Conservation (phyloP, 2,329 filamentous ascomycete species). For the Calonectria hongkongensis region DNA sequence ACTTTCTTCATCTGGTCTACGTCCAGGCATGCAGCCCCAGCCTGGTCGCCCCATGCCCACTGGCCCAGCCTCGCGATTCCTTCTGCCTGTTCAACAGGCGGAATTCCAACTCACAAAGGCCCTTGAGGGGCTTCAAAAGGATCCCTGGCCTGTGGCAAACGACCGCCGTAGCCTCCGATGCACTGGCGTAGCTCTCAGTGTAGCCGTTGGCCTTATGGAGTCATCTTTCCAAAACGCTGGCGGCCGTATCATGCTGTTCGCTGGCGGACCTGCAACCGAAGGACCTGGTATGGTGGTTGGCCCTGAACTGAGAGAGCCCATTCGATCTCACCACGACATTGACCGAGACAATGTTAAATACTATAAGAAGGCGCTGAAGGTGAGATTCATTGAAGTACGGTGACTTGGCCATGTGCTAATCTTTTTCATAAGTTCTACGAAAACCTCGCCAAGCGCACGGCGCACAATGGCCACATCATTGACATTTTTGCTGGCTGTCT, state of each 20-base stretch:
- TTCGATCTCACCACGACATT: constrained; percentile 98
- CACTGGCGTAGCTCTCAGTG: constrained; percentile 96
- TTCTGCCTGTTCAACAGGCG: constrained; percentile 94
- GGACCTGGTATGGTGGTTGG: constrained; percentile 98
- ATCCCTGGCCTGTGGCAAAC: constrained; percentile 97
- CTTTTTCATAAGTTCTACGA: constrained; percentile 85
- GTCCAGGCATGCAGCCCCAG: constrained; percentile 84
- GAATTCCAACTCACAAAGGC: constrained; percentile 98
- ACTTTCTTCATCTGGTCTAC: constrained; percentile 81
- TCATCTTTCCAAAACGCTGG: constrained; percentile 97
- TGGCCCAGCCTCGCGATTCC: constrained; percentile 90
- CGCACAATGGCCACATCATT: constrained; percentile 97
- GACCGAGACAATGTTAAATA: constrained; percentile 99
- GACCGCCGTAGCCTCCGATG: constrained; percentile 93
- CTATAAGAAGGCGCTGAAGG: constrained; percentile 99
- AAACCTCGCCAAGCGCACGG: constrained; percentile 91
- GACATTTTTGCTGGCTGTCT: constrained; percentile 98
- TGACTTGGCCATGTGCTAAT: constrained; percentile 52
- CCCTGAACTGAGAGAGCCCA: constrained; percentile 95
- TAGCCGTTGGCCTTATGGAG: constrained; percentile 93
- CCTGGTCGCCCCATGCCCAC: constrained; percentile 85
- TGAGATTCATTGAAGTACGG: constrained; percentile 60
- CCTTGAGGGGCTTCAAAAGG: constrained; percentile 94
- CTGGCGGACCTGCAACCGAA: constrained; percentile 95
- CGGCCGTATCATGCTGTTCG: constrained; percentile 97